Conservation (phyloP, 1,284 basidiomycete genomes). For the Meripilus lineatus region DNA sequence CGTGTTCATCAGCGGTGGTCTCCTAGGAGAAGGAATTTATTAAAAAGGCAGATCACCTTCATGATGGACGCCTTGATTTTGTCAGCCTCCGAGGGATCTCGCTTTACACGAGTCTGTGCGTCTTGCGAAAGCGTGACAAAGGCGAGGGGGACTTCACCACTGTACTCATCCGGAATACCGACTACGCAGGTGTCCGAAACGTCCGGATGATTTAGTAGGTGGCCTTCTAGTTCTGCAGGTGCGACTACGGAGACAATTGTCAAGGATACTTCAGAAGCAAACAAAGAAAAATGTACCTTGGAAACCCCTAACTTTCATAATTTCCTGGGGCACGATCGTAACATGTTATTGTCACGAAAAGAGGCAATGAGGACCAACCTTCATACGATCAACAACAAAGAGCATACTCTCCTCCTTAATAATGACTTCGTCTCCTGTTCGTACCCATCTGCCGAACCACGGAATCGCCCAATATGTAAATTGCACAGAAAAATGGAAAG, state of each 20-base stretch:
- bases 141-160: conserved; percentile 73
- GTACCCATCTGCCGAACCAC: conserved; percentile 32
- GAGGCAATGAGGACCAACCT: conserved; percentile 23
- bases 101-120: conserved; percentile 35
- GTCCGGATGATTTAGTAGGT: conserved; percentile 66
- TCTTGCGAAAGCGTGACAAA: conserved; percentile 56
- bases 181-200: conserved; percentile 74
- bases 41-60: conserved; percentile 20
- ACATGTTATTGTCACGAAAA: not conserved
- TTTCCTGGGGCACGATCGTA: conserved; percentile 37
- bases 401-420: conserved; percentile 36
- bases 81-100: conserved; percentile 30
- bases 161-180: conserved; percentile 71
- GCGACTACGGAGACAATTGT: conserved; percentile 30
- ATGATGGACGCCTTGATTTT: conserved; percentile 21
- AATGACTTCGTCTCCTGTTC: conserved; percentile 40
- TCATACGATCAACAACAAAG: conserved; percentile 41
- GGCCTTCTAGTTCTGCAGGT: conserved; percentile 39
- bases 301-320: conserved; percentile 63
- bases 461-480: conserved; percentile 1
- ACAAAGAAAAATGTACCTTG: conserved; percentile 35
- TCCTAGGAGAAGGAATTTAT: not conserved
- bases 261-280: not conserved
- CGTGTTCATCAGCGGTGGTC: not conserved
- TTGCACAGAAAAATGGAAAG: not conserved